These are phyloP conservation scores for Paramecium octaurelia DNA, from an alignment of 73 alveolate genomes.

Conservation along the genomic window DNA sequence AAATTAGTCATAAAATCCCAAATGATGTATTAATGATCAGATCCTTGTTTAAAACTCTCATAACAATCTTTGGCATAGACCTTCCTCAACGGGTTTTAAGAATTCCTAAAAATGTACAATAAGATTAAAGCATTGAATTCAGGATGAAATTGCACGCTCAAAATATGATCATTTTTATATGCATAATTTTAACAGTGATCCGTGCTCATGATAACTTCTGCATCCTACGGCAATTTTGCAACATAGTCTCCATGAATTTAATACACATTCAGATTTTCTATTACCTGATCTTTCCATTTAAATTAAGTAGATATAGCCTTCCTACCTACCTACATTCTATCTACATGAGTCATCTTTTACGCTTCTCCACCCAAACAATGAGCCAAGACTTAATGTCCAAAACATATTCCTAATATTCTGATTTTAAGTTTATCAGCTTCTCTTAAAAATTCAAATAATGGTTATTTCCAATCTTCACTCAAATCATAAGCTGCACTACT, in stretches of 20 bases:
- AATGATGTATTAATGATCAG: neutral
- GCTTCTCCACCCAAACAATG: slow-evolving; percentile 37
- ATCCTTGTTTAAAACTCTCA: slow-evolving; percentile 2
- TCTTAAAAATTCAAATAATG: neutral
- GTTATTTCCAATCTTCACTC: slow-evolving; percentile 6
- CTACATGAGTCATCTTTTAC: neutral
- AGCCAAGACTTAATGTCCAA: slow-evolving; percentile 41
- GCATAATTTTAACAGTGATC: slow-evolving; percentile 31
- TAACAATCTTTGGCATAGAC: neutral
- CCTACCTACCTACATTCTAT: neutral
- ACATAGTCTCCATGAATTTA: slow-evolving; percentile 26
- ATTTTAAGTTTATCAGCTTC: neutral
- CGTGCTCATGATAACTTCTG: neutral
- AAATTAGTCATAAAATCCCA: neutral
- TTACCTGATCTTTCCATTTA: neutral
- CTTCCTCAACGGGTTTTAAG: neutral
- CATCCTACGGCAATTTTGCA: neutral
- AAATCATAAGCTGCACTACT: slow-evolving; percentile 40
- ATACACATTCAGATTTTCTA: neutral
- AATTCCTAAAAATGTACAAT: neutral
- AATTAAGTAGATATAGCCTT: neutral
- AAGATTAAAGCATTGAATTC: slow-evolving; percentile 14
- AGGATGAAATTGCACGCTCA: slow-evolving; percentile 32
- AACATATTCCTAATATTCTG: slow-evolving; percentile 26
- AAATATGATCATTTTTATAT: neutral